Evolutionary conservation across 768 basidiomycete species (phyloP), one percentile per base, ranked within the genome.

Genomic region (Boletus speciosus): DNA sequence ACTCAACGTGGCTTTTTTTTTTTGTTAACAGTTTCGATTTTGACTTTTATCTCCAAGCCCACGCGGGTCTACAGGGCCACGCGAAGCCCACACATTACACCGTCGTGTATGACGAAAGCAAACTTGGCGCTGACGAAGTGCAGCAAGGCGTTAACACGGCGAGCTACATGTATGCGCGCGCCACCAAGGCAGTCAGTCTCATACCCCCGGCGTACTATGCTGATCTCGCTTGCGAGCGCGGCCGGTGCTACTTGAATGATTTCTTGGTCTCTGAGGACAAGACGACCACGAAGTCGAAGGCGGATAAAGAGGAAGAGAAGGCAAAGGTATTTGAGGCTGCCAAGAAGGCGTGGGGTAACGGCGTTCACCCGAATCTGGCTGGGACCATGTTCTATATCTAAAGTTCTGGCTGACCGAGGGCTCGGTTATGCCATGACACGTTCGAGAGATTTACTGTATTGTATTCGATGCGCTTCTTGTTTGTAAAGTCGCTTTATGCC

Each of bases 191-290:
- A 0, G 92, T 94, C 31, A 90, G 87, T 64, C 73, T 93, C 23
- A 77, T 91, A 11, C 89, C 90, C 0, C 79, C 89, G 0, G 89
- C 89, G 0, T 90, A 90, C 64, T 90, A 90, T 60, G 86, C 88
- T 7, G 89, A 92, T 69, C 70, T 92, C 47, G 90, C 88, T 1
- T 91, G 89, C 66, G 90, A 93, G 69, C 75, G 90, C 10, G 90
- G 86, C 0, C 72, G 90, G 36, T 86, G 77, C 63, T 93, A 90
- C 62, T 59, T 93, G 38, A 88, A 90, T 56, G 83, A 85, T 1
- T 84, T 90, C 47, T 67, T 92, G 66, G 79, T 73, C 44, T 68
- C 76, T 4, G 80, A 81, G 21, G 79, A 81, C 62, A 78, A 84
- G 67, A 76, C 76, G 21, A 48, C 76, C 63, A 36, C 63, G 60